Conservation (phyloP, 139 green algal species). For the Pseudopediastrum boryanum region DNA sequence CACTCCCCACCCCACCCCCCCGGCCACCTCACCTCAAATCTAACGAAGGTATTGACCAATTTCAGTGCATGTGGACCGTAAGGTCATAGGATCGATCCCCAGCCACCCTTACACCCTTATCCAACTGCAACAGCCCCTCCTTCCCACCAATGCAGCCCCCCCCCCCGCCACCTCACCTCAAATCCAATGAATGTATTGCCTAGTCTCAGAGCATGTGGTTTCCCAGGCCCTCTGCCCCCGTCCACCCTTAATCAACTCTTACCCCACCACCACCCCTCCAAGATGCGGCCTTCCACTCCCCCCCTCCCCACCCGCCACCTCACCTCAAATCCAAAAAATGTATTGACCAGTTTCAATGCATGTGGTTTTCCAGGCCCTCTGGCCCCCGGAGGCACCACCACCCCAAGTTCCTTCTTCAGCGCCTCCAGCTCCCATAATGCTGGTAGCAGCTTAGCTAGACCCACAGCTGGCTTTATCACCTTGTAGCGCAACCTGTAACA, state of each 20-base stretch:
- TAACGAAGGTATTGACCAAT: conserved; percentile 34
- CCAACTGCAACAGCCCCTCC: too few relatives aligned
- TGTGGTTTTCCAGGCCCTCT: background rate
- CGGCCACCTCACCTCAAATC: conserved; percentile 38
- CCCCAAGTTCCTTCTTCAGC: background rate
- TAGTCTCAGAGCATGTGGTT: background rate
- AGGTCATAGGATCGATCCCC: too few relatives aligned
- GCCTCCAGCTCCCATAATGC: background rate
- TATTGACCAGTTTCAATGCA: conserved; percentile 32
- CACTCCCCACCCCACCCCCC: background rate
- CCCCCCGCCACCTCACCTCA: too few relatives aligned
- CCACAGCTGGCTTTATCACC: background rate
- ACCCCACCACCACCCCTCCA: too few relatives aligned
- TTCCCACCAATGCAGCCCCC: too few relatives aligned
- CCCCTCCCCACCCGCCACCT: too few relatives aligned
- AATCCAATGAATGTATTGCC: background rate
- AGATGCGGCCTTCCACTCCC: too few relatives aligned
- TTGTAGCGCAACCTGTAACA: conserved; percentile 1
- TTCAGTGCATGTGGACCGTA: conserved; percentile 16
- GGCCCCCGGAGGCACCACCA: background rate
- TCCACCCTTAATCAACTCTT: background rate
- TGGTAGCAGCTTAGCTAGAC: background rate
- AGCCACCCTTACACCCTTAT: too few relatives aligned
- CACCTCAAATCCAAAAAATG: conserved; percentile 36
- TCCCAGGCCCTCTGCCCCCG: background rate